Base-by-base conservation (phyloP, 331 rosid genomes). In the Malus hybrid region DNA sequence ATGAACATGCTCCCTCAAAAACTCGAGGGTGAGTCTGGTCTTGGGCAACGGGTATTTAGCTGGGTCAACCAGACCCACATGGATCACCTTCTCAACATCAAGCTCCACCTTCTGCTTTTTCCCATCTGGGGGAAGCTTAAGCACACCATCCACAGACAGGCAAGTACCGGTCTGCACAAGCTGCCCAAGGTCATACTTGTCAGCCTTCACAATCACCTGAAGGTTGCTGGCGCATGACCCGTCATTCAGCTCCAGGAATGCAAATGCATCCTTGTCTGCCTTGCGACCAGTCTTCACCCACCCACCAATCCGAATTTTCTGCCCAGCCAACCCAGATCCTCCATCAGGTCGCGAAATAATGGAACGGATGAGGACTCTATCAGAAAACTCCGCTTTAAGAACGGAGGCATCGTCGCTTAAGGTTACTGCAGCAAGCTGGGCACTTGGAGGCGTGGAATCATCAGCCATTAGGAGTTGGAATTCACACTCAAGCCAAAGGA, bases 211-310 rank as follows among this genome's bases (percentile, higher is more conserved):
- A 44, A 95, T 95, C 29, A 92, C 97, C 83, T 92, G 99, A 2
- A 92, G 77, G 75, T 95, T 92, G 15, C 85, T 93, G 0, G 98
- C 84, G 74, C 92, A 87, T 2, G 93, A 85, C 22, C 98, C 98
- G 20, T 95, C 99, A 71, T 92, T 95, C 24, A 95, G 83, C 76
- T 95, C 98, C 70, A 95, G 74, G 73, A 95, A 95, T 4, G 99
- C 97, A 52, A 95, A 92, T 0, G 96, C 92, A 42, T 95, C 97
- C 85, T 90, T 95, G 42, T 95, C 98, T 1, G 98, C 99, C 76
- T 95, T 95, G 42, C 99, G 70, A 9, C 99, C 99, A 1, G 96
- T 95, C 85, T 90, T 95, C 44, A 95, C 99, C 98, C 99, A 95
- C 0, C 99, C 99, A 10, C 98, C 96, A 1, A 89, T 62, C 50